Evolutionary conservation across 371 early-diverging fungal genomes (phyloP), one percentile per base, ranked within the genome.

Genomic region (Batrachochytrium dendrobatidis): DNA sequence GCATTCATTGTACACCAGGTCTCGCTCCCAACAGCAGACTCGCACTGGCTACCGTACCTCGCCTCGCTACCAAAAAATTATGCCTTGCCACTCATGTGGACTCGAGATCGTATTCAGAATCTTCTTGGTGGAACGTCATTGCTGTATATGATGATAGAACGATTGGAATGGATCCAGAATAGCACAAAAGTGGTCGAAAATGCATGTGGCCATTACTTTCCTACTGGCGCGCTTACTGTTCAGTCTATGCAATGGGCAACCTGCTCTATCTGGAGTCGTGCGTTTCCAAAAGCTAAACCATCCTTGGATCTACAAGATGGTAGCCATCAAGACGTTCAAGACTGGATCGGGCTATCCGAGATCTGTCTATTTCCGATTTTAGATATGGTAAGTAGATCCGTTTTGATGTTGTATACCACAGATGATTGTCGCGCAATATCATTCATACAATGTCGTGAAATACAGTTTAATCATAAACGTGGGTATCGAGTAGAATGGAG

Each of bases 321-420:
- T 20, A 39, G 39, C 39, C 17, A 39, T 20, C 39, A 51, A 32
- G 3, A 28, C n/a, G 30, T 28, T 3, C 51, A 51, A 24, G 51
- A 51, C 51, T 51, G 51, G 51, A 51, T 24, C 51, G 7, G 8
- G 7, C 32, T 32, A 29, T 51, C 53, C 26, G 73, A 72, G 55
- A 34, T 76, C 12, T 76, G 76, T 61, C 45, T 76, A 17, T 76
- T 68, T 55, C 76, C 76, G 3, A 64, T 71, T 5, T 60, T 76
- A 28, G 76, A 76, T 55, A 69, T 76, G 76, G 68, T 73, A 39
- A 60, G 45, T 28, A 12, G 20, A 26, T 5, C 6, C 12, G 46
- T 26, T 24, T 45, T 20, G 46, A 5, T 26, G 39, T 12, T 39
- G 15, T 12, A 12, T 39, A n/a, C 39, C 39, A 12, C n/a, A n/a